Percentiles rank a stretch among this genome's conserved stretches.
These are phyloP conservation scores for Colletotrichum sp. DNA, from an alignment of 2,329 filamentous ascomycete genomes.

Conservation along the genomic window DNA sequence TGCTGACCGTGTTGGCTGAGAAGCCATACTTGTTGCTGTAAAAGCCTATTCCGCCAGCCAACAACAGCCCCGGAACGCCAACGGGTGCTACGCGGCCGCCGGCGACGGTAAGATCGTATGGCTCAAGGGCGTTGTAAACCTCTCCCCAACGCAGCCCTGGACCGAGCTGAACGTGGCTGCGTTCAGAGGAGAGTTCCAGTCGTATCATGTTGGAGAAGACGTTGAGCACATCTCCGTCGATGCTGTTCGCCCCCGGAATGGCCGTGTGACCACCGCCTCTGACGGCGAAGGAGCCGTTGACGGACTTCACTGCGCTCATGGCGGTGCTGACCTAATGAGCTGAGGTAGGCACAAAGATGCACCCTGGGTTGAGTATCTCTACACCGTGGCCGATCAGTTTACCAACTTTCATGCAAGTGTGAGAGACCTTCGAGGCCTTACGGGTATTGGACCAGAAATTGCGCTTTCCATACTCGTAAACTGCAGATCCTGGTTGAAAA, in stretches of 20 bases:
- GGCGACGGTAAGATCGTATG: not conserved
- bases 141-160: not conserved
- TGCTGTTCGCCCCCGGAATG: not conserved
- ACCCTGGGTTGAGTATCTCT: not conserved
- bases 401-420: no score
- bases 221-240: not conserved
- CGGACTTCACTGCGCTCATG: fast-evolving
- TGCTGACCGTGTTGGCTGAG: not conserved
- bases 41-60: not conserved
- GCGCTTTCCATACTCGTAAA: not conserved
- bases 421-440: not conserved
- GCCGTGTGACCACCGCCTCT: not conserved
- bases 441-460: not conserved
- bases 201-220: not conserved
- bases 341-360: not conserved
- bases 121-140: not conserved
- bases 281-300: not conserved
- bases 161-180: not conserved
- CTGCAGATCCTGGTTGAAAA: not conserved
- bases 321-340: not conserved
- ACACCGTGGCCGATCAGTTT: not conserved
- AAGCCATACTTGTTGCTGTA: not conserved
- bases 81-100: not conserved
- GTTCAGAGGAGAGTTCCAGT: not conserved
- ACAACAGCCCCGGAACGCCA: not conserved